Evolutionary conservation across 257 asterid genomes (phyloP).

Genomic region (Nicotiana otophora): DNA sequence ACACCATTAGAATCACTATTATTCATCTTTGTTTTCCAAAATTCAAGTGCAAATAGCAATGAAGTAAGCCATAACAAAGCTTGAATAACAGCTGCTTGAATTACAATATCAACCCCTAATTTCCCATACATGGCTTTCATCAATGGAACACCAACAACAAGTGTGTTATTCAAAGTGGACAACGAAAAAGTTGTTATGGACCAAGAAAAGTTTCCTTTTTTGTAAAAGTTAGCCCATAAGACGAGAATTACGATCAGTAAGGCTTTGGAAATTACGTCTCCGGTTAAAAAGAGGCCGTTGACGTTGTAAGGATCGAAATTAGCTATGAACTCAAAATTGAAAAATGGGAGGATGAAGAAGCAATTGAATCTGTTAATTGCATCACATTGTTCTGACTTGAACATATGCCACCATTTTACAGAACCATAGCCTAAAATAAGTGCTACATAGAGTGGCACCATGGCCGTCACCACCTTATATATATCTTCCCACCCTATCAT

Average conservation of each 20-base stretch:
- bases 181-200: slow-evolving; percentile 25
- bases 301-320: slow-evolving; percentile 17
- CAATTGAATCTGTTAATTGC: slow-evolving; percentile 24
- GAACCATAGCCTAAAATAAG: slow-evolving; percentile 28
- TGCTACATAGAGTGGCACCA: slow-evolving; percentile 28
- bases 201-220: slow-evolving; percentile 14
- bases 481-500: slow-evolving; percentile 27
- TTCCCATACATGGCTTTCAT: slow-evolving; percentile 33
- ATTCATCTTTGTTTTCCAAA: slow-evolving; percentile 6
- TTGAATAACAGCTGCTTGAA: slow-evolving; percentile 28
- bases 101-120: slow-evolving; percentile 22
- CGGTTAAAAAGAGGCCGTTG: slow-evolving; percentile 11
- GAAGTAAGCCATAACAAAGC: slow-evolving; percentile 21
- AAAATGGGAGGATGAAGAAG: slow-evolving; percentile 27
- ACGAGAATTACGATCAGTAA: neutral
- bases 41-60: slow-evolving; percentile 21
- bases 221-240: slow-evolving; percentile 18
- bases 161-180: slow-evolving; percentile 23
- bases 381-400: slow-evolving; percentile 23
- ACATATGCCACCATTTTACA: slow-evolving; percentile 27
- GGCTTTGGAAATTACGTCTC: slow-evolving; percentile 16
- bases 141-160: slow-evolving; percentile 38
- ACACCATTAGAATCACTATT: neutral
- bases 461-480: slow-evolving; percentile 24
- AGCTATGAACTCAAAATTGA: slow-evolving; percentile 21